Base-by-base conservation (phyloP, 116 monocot species). In the Posidonia oceanica region DNA sequence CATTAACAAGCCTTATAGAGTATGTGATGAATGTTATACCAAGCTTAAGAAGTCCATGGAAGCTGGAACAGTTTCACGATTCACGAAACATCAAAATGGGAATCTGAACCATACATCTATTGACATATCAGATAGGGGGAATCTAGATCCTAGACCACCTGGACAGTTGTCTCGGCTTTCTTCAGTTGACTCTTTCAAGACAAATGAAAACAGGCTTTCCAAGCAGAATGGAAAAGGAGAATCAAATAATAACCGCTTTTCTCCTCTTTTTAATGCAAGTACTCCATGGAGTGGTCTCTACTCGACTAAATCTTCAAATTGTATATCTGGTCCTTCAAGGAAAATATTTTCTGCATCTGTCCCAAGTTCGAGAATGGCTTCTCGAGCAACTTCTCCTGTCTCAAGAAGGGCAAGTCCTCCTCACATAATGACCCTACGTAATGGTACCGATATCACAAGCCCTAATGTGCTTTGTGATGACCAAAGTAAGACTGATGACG, bases 311-410 rank as follows among this genome's bases (percentile, higher is more conserved):
- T 80, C 73, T 59, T 72, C 82, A 42, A 84, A 74, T 63, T 74
- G 55, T 69, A 68, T 84, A 21, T 72, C 65, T 74, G 82, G 84
- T 63, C 72, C 82, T 72, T 86, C 93, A 53, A 86, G 72, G 64
- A 93, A 83, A 78, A 77, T 79, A 74, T 85, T 83, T 73, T 86
- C 93, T 71, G 85, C 80, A 68, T 93, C 97, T 63, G 83, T 91
- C 76, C 91, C 87, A 29, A 80, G 80, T 76, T 87, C 92, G 69
- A 83, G 86, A 77, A 75, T 83, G 52, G 78, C 64, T 38, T 96
- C 89, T 51, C 80, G 89, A 36, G 80, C 87, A 58, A 82, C 85
- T 67, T 85, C 88, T 66, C 95, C 95, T 58, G 76, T 87, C 39
- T 77, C 79, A 74, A 81, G 79, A 77, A 77, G 76, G 69, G 38